Evolutionary conservation across 2,329 filamentous ascomycete genomes (phyloP).

Genomic region (Diplocarpon rosae): DNA sequence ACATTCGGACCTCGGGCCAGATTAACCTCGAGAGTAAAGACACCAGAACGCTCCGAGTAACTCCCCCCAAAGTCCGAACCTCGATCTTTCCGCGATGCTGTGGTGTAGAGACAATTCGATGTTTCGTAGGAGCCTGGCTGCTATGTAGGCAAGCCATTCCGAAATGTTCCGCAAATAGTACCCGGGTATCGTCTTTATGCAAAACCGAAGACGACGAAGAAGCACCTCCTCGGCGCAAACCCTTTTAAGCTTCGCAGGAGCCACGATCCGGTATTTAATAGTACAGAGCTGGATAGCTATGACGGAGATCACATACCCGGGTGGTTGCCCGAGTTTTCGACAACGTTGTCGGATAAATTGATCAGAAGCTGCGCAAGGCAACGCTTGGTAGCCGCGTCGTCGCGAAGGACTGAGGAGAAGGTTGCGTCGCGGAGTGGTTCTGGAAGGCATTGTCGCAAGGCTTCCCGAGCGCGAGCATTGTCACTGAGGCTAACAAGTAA

Average conservation of each 20-base stretch:
- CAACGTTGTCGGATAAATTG: constrained; percentile 86
- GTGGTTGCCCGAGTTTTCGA: constrained; percentile 29
- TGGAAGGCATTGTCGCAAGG: constrained; percentile 87
- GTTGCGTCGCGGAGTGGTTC: constrained; percentile 98
- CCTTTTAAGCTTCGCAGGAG: background rate
- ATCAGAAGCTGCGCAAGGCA: constrained; percentile 95
- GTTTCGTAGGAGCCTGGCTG: constrained; percentile 2
- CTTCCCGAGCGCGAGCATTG: constrained; percentile 90
- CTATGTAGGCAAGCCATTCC: constrained; percentile 13
- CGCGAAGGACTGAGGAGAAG: constrained; percentile 89
- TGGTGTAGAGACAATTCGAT: constrained; percentile 11
- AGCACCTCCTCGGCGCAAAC: constrained; percentile 4
- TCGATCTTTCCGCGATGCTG: constrained; percentile 20
- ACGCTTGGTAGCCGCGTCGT: constrained; percentile 94
- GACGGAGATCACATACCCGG: constrained; percentile 22
- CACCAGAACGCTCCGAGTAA: constrained; percentile 1
- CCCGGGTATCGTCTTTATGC: constrained; percentile 28
- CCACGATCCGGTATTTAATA: constrained; percentile 13
- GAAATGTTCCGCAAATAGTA: constrained; percentile 16
- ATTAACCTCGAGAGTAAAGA: background rate
- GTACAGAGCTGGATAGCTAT: constrained; percentile 20
- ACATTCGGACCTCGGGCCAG: background rate
- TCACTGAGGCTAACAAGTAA: constrained; percentile 63
- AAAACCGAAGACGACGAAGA: constrained; percentile 24
- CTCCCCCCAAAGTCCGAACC: constrained; percentile 12